A percentile compares a stretch with the other conserved stretches of the same genome.
phyloP scores from a whole-genome alignment of 176 grass and related monocot species.

The Rhynchospora breviuscula region DNA sequence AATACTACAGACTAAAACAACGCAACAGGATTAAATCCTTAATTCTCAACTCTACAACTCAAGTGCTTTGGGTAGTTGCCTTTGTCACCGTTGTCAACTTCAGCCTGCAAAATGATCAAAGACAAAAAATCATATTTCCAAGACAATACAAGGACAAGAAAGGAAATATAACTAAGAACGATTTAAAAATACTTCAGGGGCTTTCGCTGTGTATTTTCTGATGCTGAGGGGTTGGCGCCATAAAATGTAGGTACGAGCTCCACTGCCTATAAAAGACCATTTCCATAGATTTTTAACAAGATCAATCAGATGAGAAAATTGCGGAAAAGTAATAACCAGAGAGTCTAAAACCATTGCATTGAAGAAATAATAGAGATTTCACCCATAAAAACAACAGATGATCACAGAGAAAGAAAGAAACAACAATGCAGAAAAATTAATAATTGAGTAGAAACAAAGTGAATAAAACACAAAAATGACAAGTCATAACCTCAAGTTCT shows the following conservation, averaged over 20 bases:
- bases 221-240: constrained; percentile 13
- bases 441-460: constrained; percentile 4
- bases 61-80: constrained; percentile 24
- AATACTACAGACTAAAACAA: neutral
- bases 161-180: neutral
- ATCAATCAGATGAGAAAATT: constrained; percentile 14
- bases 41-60: constrained; percentile 10
- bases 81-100: constrained; percentile 58
- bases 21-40: neutral
- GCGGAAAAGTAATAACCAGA: constrained; percentile 8
- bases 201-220: constrained; percentile 47
- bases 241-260: constrained; percentile 51
- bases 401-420: neutral
- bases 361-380: neutral
- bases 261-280: constrained; percentile 31
- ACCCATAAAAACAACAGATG: neutral
- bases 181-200: constrained; percentile 45
- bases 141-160: neutral
- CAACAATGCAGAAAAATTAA: neutral
- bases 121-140: neutral
- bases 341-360: neutral
- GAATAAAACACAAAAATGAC: neutral
- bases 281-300: constrained; percentile 14
- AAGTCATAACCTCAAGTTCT: constrained; percentile 64
- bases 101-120: constrained; percentile 41